These are phyloP conservation scores for Phaeosphaeriaceae sp. DNA, from an alignment of 2,329 filamentous ascomycete genomes.

Conservation along the genomic window DNA sequence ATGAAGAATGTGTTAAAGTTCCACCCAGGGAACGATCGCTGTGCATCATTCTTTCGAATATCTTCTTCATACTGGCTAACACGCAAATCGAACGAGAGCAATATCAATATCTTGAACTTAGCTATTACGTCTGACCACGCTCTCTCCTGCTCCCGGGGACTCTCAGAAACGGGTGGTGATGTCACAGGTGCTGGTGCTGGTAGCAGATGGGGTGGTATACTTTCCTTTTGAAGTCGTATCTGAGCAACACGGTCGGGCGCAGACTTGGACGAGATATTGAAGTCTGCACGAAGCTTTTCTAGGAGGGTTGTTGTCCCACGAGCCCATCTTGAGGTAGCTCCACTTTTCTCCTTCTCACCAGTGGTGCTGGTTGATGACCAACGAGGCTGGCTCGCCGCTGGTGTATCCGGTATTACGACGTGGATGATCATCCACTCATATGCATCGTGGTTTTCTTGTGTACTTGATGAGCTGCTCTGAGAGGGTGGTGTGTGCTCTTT, in stretches of 20 bases:
- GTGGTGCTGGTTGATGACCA: slow-evolving; percentile 57
- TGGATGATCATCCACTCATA: slow-evolving; percentile 96
- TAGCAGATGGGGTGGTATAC: slow-evolving; percentile 53
- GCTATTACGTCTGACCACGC: slow-evolving; percentile 84
- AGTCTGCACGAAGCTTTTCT: slow-evolving; percentile 89
- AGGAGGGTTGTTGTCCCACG: slow-evolving; percentile 80
- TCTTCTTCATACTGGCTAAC: slow-evolving; percentile 97
- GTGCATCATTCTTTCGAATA: slow-evolving; percentile 90
- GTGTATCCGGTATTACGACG: slow-evolving; percentile 85
- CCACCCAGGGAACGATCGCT: slow-evolving; percentile 89
- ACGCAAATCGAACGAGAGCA: slow-evolving; percentile 86
- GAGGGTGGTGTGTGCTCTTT: slow-evolving; percentile 70
- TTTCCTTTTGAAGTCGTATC: slow-evolving; percentile 70
- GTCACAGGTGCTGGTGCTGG: slow-evolving; percentile 50
- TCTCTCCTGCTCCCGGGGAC: slow-evolving; percentile 76
- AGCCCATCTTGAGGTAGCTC: slow-evolving; percentile 74
- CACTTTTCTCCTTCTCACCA: slow-evolving; percentile 70
- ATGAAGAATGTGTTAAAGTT: slow-evolving; percentile 99
- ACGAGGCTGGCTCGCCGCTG: slow-evolving; percentile 78
- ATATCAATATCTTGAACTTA: slow-evolving; percentile 85
- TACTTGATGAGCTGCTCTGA: slow-evolving; percentile 64
- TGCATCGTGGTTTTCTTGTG: slow-evolving; percentile 91
- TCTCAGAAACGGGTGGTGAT: slow-evolving; percentile 59
- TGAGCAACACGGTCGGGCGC: slow-evolving; percentile 81
- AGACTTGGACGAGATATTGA: slow-evolving; percentile 78